Percentiles rank a stretch among this genome's conserved stretches.
Conservation (phyloP, 495 filamentous ascomycete species). For the Penicillium bovifimosum region DNA sequence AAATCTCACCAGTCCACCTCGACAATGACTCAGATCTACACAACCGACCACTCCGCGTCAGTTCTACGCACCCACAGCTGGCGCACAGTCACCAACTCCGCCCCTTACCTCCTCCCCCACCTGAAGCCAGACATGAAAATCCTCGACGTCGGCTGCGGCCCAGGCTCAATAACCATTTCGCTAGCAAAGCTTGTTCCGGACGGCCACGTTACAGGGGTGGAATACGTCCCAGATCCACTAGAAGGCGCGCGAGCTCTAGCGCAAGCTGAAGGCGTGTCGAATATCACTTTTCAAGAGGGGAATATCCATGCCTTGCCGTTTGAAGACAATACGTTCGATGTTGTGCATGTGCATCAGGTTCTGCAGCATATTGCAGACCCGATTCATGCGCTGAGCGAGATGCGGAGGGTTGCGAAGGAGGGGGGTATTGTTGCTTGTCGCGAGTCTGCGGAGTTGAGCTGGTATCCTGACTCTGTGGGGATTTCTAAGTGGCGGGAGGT, state of each 20-base stretch:
- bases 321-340: conserved; percentile 49
- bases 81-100: conserved; percentile 49
- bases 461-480: conserved; percentile 44
- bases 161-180: conserved; percentile 52
- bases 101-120: conserved; percentile 46
- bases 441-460: conserved; percentile 39
- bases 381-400: conserved; percentile 42
- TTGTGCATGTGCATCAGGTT: conserved; percentile 55
- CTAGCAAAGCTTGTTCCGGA: conserved; percentile 42
- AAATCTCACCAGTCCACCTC: not conserved
- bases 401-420: conserved; percentile 42
- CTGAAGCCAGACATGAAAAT: conserved; percentile 41
- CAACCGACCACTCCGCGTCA: conserved; percentile 45
- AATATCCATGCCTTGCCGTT: conserved; percentile 44
- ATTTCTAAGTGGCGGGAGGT: conserved; percentile 37
- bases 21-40: conserved; percentile 32
- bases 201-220: conserved; percentile 46
- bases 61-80: conserved; percentile 46
- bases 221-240: conserved; percentile 38
- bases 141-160: conserved; percentile 57
- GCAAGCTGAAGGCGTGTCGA: conserved; percentile 34
- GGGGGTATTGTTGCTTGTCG: conserved; percentile 52
- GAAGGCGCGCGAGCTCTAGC: conserved; percentile 35
- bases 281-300: conserved; percentile 43
- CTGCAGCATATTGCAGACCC: conserved; percentile 49